Evolutionary conservation across 495 filamentous ascomycete genomes (phyloP).

Genomic region (Hyaloscypha variabilis): DNA sequence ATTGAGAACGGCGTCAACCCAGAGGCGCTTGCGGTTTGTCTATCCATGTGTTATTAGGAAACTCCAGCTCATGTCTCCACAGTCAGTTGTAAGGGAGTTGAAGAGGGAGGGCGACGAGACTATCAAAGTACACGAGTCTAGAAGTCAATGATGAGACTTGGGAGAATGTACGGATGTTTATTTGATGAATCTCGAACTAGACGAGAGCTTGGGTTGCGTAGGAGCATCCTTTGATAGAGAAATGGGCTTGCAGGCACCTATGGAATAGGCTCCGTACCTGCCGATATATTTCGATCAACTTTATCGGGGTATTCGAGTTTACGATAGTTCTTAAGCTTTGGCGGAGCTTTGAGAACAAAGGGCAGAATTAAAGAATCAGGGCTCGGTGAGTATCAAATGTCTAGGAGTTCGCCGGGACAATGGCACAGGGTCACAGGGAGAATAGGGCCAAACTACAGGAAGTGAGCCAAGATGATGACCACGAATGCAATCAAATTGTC

Average conservation of each 20-base stretch:
- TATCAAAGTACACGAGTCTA: conserved; percentile 31
- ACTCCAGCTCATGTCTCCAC: conserved; percentile 2
- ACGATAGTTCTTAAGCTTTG: no score
- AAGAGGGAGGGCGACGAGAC: conserved; percentile 60
- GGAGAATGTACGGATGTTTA: neutral
- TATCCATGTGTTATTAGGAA: neutral
- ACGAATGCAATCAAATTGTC: neutral
- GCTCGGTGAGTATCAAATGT: no score
- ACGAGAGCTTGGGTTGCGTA: neutral
- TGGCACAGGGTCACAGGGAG: no score
- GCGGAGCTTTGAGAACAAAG: no score
- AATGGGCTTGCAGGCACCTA: no score
- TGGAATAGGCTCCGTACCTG: no score
- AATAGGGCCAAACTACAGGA: no score
- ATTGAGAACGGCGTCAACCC: conserved; percentile 98
- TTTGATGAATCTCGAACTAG: neutral
- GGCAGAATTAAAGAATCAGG: no score
- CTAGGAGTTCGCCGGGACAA: no score
- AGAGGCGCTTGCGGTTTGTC: conserved; percentile 85
- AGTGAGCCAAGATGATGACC: neutral
- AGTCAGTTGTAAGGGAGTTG: conserved; percentile 77
- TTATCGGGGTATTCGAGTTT: no score
- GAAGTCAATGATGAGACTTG: conserved; percentile 15
- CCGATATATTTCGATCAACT: no score
- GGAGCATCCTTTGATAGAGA: no score